Evolutionary conservation across 1,139 yeast species (phyloP), one percentile per base, ranked within the genome.

Genomic region (Debaryomycetaceae sp.): DNA sequence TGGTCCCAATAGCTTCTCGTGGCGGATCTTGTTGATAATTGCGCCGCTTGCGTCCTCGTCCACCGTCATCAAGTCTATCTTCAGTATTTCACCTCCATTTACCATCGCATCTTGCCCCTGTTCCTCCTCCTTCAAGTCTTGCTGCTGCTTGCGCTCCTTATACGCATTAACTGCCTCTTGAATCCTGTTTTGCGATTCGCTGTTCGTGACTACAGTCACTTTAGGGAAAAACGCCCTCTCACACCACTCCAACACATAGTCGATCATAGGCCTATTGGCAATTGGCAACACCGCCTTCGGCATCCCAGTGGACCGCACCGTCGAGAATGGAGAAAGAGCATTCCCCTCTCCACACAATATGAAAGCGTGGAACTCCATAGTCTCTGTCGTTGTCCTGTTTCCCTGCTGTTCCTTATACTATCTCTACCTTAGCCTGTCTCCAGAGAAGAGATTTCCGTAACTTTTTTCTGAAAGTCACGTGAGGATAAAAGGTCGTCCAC

Each of bases 171-270:
- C 73, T 14, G 84, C 75, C 4, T 42, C 46, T 24, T 50, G 51
- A 6, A 74, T 61, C 17, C 56, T 65, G 3, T 57, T 65, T 24
- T 52, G 51, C 23, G 65, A 52, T 4, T 59, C 67, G 23, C 58
- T 58, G 41, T 66, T 65, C 24, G 69, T 63, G 2, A 74, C 66
- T 13, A 75, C 59, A 3, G 77, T 65, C 27, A 75, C 74, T 45
- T 76, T 79, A 36, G 80, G 78, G 60, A 88, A 87, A 49, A 85
- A 84, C 1, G 96, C 98, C 59, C 77, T 76, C 57, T 84, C 89
- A 72, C 98, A 90, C 98, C 98, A 95, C 53, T 87, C 91, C 39
- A 95, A 72, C 3, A 87, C 95, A 59, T 89, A 87, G 54, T 84
- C 84, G 40, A 95, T 71, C 87, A 93, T 83, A n/a, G 97, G 96